Evolutionary conservation across 768 basidiomycete genomes (phyloP), one percentile per base, ranked within the genome.

Genomic region (Daedalea quercina): DNA sequence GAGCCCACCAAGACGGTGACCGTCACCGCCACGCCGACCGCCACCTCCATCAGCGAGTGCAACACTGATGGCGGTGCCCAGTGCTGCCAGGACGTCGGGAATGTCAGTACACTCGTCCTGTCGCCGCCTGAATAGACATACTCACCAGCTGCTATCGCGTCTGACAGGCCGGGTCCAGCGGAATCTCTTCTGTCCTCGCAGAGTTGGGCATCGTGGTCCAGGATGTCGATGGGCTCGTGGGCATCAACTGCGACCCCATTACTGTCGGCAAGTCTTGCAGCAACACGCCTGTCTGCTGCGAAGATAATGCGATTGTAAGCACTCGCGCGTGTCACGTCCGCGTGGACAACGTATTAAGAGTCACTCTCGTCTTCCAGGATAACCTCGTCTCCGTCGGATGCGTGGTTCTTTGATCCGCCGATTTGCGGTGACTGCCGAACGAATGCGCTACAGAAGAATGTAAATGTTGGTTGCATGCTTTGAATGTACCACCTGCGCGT

Each of bases 181-280:
- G 28, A 4, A 31, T 31, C 11, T 31, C 28, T 11, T 11, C 28
- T 4, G 11, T 64, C 19, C 53, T 66, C 24, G 55, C 59, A 4
- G 52, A 58, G 17, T 52, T 61, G 19, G 60, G 55, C 12, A 26
- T 63, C 53, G 60, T 55, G n/a, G 20, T 61, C 11, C 20, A 48
- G 3, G 52, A 25, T 33, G 33, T 61, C 28, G 55, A 57, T 24
- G 61, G 35, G 31, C 24, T 57, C 15, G 26, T 64, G 35, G 65
- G 61, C 13, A 4, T 63, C 33, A 31, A 37, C 40, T 66, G 65
- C 58, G 51, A 47, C 19, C 63, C 63, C 25, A 61, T 66, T 54
- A 44, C 22, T 20, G 49, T 57, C 47, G 54, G 54, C 48, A 24
- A 12, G 13, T 20, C 23, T 11, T 63, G 62, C 57, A 24, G 23